These are phyloP conservation scores for Mycena leptocephala DNA, from an alignment of 768 basidiomycete species.

Conservation along the genomic window DNA sequence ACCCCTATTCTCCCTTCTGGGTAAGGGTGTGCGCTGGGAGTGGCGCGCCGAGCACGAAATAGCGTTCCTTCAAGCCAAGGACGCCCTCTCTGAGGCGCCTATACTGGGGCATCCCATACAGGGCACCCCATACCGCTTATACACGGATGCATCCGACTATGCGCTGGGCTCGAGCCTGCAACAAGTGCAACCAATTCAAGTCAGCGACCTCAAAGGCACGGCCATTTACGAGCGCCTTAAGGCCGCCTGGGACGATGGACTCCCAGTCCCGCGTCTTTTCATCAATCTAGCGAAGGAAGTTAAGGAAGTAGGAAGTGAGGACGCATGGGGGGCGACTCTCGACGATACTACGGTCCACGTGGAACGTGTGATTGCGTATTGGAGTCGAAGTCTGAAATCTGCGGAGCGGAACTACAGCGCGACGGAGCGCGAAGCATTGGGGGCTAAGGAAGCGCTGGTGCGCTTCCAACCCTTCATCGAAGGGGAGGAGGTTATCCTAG, in stretches of 20 bases:
- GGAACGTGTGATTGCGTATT: neutral
- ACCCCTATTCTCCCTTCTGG: constrained; percentile 41
- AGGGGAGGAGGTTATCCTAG: neutral
- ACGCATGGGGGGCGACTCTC: neutral
- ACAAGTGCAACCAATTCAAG: constrained; percentile 22
- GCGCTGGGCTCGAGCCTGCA: constrained; percentile 14
- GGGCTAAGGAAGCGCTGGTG: too few species aligned
- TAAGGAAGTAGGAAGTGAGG: neutral
- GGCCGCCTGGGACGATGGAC: neutral
- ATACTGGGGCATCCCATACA: constrained; percentile 42
- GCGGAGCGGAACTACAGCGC: neutral
- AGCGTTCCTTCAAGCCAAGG: constrained; percentile 39
- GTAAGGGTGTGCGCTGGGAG: constrained; percentile 40
- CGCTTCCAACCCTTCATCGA: too few species aligned
- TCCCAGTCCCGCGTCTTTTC: neutral
- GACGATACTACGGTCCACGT: neutral
- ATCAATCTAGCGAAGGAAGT: neutral
- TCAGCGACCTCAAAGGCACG: constrained; percentile 24
- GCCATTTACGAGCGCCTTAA: neutral
- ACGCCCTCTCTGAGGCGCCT: constrained; percentile 37
- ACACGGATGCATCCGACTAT: neutral
- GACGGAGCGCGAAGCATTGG: neutral
- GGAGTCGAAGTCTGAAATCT: neutral
- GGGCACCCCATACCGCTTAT: too few species aligned
- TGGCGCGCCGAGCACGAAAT: constrained; percentile 39